Percentiles rank a stretch among this genome's conserved stretches.
Evolutionary conservation across 2,329 filamentous ascomycete species (phyloP).

Genomic region (Fusarium solani-melongenae): DNA sequence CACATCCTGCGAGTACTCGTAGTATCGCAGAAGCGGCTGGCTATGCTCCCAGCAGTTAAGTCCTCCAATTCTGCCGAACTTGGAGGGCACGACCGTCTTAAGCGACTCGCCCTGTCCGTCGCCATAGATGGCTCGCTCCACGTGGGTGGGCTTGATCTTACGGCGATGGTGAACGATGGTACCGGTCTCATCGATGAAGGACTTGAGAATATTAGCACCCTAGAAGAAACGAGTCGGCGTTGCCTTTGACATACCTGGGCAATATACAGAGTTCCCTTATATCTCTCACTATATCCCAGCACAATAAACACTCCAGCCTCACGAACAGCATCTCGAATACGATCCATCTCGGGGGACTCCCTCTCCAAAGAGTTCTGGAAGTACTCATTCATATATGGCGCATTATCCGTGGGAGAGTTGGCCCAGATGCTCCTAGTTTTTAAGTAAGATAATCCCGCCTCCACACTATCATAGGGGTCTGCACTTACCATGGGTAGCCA

Average conservation of each 20-base stretch:
- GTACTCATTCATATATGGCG: slow-evolving; percentile 56
- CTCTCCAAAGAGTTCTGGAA: slow-evolving; percentile 56
- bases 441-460: neutral
- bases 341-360: slow-evolving; percentile 54
- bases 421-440: slow-evolving; percentile 44
- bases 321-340: slow-evolving; percentile 56
- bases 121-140: slow-evolving; percentile 61
- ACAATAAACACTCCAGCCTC: slow-evolving; percentile 56
- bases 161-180: slow-evolving; percentile 54
- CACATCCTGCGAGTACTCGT: slow-evolving; percentile 56
- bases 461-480: neutral
- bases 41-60: slow-evolving; percentile 63
- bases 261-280: slow-evolving; percentile 54
- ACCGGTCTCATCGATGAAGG: slow-evolving; percentile 54
- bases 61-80: slow-evolving; percentile 53
- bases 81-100: slow-evolving; percentile 49
- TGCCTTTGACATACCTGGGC: slow-evolving; percentile 35
- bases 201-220: slow-evolving; percentile 37
- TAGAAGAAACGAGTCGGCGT: neutral
- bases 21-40: slow-evolving; percentile 59
- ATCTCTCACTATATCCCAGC: slow-evolving; percentile 56
- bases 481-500: slow-evolving; percentile 58
- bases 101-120: slow-evolving; percentile 55
- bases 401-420: slow-evolving; percentile 45
- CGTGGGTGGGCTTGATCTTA: slow-evolving; percentile 64